Evolutionary conservation across 495 filamentous ascomycete genomes (phyloP), one percentile per base, ranked within the genome.

Genomic region (Hypoxylon crocopeplum): DNA sequence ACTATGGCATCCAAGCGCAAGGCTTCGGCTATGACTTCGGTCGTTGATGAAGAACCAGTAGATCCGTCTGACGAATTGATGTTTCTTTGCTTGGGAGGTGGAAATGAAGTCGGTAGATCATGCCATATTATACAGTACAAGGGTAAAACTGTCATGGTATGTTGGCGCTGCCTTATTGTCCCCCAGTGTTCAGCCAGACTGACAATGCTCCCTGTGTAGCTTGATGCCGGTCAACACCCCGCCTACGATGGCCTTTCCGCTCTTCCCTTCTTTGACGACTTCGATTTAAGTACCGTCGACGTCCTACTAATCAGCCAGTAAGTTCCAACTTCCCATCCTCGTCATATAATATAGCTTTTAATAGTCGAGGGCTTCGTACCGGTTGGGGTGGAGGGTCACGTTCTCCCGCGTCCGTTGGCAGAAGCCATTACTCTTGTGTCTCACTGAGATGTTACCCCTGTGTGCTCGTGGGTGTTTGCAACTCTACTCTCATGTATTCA

Each of bases 121-220:
- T 98, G 94, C 75, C 94, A 98, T 71, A 96, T 98, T 53, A 85
- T 98, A 21, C 91, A 97, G 68, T 98, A 98, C 82, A 98, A 98
- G 69, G 94, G 94, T 15, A 98, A 98, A 69, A 98, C 94, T 5
- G 90, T 98, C 54, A 98, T 98, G 94, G 91, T 93, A 76, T 53
- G 86, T 76, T 7, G 33, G 7, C 22, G 1, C 17, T 52, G n/a
- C n/a, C n/a, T n/a, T n/a, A n/a, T n/a, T n/a, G n/a, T n/a, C n/a
- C n/a, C n/a, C n/a, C n/a, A n/a, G n/a, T n/a, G n/a, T n/a, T n/a
- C n/a, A n/a, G n/a, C 15, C 24, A 24, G 2, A 8, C 39, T 49
- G 19, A 62, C 41, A 38, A 22, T 29, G 55, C 27, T 12, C 21
- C 30, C 20, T 37, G 30, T 62, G 58, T 66, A 95, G 91, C 89